phyloP scores from a whole-genome alignment of 2,329 filamentous ascomycete species.

The Colletotrichum sidae region DNA sequence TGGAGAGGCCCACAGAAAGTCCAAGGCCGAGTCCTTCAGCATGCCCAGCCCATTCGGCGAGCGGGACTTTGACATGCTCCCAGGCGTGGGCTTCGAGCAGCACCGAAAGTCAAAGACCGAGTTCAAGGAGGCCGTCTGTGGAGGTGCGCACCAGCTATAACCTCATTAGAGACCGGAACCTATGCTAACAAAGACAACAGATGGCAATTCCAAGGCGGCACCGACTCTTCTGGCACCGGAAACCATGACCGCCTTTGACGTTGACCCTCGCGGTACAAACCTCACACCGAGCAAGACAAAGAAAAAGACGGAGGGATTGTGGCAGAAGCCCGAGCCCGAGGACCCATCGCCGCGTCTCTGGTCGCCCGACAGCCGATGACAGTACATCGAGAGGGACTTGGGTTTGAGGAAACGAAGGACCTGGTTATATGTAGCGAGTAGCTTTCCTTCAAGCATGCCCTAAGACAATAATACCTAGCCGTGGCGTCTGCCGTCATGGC shows the following conservation, averaged over 20 bases:
- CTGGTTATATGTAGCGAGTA: constrained; percentile 16
- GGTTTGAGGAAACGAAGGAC: not conserved
- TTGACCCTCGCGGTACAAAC: not conserved
- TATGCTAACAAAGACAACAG: no score
- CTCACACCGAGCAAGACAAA: constrained; percentile 42
- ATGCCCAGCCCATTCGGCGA: no score
- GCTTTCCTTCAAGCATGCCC: constrained; percentile 4
- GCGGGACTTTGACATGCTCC: no score
- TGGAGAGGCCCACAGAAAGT: constrained; percentile 17
- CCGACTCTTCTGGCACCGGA: no score
- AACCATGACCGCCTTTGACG: not conserved
- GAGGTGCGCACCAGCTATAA: no score
- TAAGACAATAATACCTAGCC: not conserved
- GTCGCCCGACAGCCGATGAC: not conserved
- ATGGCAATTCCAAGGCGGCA: not conserved
- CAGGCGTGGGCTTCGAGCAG: not conserved
- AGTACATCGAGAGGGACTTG: not conserved
- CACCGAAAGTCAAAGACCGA: constrained; percentile 29
- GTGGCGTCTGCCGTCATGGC: no score
- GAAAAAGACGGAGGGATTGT: constrained; percentile 34
- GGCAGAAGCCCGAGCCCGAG: constrained; percentile 23
- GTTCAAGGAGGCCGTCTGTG: not conserved
- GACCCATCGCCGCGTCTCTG: constrained; percentile 6
- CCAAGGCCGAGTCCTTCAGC: not conserved
- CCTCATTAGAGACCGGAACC: no score